These are phyloP conservation scores for Trichophyton equinum DNA, from an alignment of 2,329 filamentous ascomycete species.

Conservation along the genomic window DNA sequence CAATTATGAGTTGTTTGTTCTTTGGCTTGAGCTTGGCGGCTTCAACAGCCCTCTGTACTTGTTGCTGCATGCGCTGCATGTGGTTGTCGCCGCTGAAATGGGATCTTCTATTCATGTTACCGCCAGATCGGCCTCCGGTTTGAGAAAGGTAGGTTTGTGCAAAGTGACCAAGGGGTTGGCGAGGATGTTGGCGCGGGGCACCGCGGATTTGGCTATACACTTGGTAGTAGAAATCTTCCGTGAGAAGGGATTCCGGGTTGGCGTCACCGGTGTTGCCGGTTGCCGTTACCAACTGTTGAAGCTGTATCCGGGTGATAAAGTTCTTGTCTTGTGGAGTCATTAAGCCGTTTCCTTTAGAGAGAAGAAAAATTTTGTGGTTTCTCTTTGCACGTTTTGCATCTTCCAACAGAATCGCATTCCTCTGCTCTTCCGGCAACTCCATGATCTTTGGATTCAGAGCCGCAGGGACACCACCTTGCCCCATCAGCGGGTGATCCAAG, in stretches of 20 bases:
- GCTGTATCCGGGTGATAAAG: constrained; percentile 93
- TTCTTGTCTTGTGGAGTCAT: constrained; percentile 99
- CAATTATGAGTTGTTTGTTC: constrained; percentile 91
- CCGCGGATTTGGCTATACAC: constrained; percentile 91
- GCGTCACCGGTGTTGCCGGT: constrained; percentile 76
- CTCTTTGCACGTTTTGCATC: constrained; percentile 92
- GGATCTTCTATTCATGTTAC: constrained; percentile 53
- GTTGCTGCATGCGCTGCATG: constrained; percentile 97
- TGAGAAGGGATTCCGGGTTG: constrained; percentile 64
- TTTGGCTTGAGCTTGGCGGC: constrained; percentile 96
- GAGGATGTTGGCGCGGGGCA: constrained; percentile 76
- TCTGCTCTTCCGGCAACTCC: constrained; percentile 71
- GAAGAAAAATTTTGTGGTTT: constrained; percentile 91
- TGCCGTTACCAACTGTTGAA: constrained; percentile 88
- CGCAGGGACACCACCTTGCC: constrained; percentile 37
- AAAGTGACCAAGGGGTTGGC: constrained; percentile 88
- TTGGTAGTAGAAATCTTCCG: constrained; percentile 97
- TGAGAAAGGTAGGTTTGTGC: constrained; percentile 96
- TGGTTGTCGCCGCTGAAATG: constrained; percentile 85
- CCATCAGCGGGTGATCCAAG: constrained; percentile 27
- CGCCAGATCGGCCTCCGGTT: constrained; percentile 71
- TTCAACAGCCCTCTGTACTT: constrained; percentile 92
- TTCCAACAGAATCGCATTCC: constrained; percentile 69
- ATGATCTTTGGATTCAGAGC: constrained; percentile 61
- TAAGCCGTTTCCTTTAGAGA: constrained; percentile 87